Base-by-base conservation (phyloP, 306 rosid species). In the Calophaca sinica region DNA sequence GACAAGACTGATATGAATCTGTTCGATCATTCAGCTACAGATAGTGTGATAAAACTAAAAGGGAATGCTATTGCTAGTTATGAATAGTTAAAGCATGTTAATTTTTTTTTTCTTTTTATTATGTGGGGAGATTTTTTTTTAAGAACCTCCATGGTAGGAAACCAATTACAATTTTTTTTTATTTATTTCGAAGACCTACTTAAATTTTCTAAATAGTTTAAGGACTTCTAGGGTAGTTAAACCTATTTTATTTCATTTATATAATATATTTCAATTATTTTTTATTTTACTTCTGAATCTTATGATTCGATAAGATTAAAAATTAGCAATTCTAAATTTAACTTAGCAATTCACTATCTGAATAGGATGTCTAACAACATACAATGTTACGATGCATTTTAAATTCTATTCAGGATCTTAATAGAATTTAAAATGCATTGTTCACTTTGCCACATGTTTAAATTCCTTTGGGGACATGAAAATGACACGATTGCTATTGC, bases 401-500 rank as follows among this genome's bases (percentile, higher is more conserved):
- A 38, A 38, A 38, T 38, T 38, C 42, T 38, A 38, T 5, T 3
- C 42, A 38, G 2, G 42, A 38, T 5, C 42, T 6, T 1, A 38
- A 38, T 38, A 38, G 42, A 38, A 38, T 2, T 38, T 38, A 38
- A 38, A 35, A 35, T 51, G 48, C 62, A 69, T 36, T 36, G 60
- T 36, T 12, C 7, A 50, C 29, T 68, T 33, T 49, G 41, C 20
- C 50, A 48, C 3, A 48, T 46, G 28, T 28, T 59, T 20, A 58
- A 70, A 26, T 5, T 45, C 12, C 52, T 10, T 33, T 10, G 1
- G 36, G 38, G 65, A 58, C 28, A 38, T 50, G 32, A 46, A 15
- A 52, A 63, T 48, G 29, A 57, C 38, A 61, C 6, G 36, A 79
- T 63, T 63, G 63, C 45, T 69, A 79, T 63, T 63, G 63, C 45